A percentile compares a stretch with the other conserved stretches of the same genome.
Evolutionary conservation across 495 filamentous ascomycete species (phyloP).

Genomic region (Emericellopsis terricola): DNA sequence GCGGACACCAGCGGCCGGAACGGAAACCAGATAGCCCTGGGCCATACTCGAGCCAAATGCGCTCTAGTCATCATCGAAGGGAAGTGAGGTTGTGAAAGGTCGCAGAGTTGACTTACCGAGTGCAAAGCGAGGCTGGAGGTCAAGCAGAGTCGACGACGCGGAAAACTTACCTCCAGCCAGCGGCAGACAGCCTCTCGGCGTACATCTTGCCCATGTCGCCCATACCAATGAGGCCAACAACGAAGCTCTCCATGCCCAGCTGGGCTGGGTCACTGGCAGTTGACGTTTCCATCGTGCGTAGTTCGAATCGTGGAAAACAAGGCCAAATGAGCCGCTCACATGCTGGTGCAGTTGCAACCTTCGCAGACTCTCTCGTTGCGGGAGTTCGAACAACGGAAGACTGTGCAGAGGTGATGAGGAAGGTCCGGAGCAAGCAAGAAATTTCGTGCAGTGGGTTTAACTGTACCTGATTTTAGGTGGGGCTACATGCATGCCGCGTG

Average conservation of each 20-base stretch:
- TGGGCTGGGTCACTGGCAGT: too few species aligned
- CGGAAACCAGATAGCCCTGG: slow-evolving; percentile 18
- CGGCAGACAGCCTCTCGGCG: slow-evolving; percentile 63
- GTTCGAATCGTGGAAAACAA: too few species aligned
- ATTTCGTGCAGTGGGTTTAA: background rate
- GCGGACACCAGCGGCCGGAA: slow-evolving; percentile 9
- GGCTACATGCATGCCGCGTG: background rate
- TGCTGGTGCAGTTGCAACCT: too few species aligned
- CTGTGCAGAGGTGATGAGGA: background rate
- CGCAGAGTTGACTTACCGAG: too few species aligned
- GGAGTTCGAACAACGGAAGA: background rate
- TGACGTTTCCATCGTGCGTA: slow-evolving; percentile 11
- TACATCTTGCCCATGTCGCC: slow-evolving; percentile 99
- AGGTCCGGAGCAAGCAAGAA: background rate
- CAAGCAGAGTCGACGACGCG: too few species aligned
- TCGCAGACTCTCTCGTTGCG: background rate
- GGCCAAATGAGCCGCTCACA: background rate
- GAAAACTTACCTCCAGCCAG: slow-evolving; percentile 86
- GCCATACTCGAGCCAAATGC: slow-evolving; percentile 99
- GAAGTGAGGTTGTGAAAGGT: too few species aligned
- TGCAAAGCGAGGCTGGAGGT: too few species aligned
- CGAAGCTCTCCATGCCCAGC: slow-evolving; percentile 39
- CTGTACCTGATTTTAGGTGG: background rate
- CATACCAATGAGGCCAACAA: slow-evolving; percentile 92
- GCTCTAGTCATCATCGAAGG: slow-evolving; percentile 90